Evolutionary conservation across 148 eudicot genomes (phyloP).

Genomic region (Rhododendron henanense): DNA sequence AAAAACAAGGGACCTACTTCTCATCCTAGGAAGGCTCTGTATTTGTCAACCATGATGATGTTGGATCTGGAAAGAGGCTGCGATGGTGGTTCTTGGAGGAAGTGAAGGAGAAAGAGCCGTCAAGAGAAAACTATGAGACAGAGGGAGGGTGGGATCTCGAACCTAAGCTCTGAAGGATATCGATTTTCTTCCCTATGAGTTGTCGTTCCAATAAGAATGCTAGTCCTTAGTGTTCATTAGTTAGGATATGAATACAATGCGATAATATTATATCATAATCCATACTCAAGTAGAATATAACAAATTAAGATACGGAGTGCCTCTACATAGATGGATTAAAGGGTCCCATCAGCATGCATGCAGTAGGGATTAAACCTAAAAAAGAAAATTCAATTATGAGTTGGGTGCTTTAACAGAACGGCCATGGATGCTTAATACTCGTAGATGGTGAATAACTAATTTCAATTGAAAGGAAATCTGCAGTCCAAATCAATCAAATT

Average conservation of each 20-base stretch:
- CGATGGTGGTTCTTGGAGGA: background rate
- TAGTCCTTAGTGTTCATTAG: background rate
- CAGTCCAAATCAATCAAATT: background rate
- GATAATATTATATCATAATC: background rate
- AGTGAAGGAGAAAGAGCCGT: background rate
- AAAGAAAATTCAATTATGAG: background rate
- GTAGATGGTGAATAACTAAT: background rate
- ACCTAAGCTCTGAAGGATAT: background rate
- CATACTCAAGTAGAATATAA: background rate
- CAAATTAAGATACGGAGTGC: background rate
- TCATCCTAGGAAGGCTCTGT: background rate
- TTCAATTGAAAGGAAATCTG: background rate
- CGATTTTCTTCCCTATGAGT: background rate
- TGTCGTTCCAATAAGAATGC: background rate
- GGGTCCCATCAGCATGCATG: background rate
- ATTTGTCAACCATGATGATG: background rate
- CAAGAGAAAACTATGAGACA: background rate
- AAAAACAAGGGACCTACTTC: background rate
- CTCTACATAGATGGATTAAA: background rate
- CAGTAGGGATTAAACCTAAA: background rate
- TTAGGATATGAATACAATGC: background rate
- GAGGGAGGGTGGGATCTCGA: background rate
- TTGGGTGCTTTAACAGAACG: background rate
- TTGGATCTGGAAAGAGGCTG: background rate
- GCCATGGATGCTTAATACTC: background rate